Base-by-base conservation (phyloP, 805 yeast species). In the Alloascoidea hylecoeti region DNA sequence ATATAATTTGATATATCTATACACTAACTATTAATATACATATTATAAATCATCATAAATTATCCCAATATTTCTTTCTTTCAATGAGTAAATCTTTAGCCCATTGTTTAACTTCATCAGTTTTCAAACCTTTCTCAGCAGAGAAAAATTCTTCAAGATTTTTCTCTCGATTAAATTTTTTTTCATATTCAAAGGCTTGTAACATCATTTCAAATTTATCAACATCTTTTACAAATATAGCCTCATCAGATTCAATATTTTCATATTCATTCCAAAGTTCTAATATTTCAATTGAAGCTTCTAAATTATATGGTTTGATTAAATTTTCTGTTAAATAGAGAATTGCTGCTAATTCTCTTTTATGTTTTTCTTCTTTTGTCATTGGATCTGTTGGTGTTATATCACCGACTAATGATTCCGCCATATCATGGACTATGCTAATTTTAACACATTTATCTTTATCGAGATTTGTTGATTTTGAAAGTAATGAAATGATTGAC, bases 351-450 rank as follows among this genome's bases (percentile, higher is more conserved):
- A 64, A 66, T 52, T 89, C 97, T 41, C 96, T 65, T 41, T 79
- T 66, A 55, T 82, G 92, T 56, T 89, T 89, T 53, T 89, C 97
- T 13, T 59, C 63, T 38, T 86, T 85, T 35, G 74, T 63, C 18
- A 88, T 72, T 42, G 69, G 51, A 60, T 86, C 82, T 55, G 72
- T 57, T 49, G 98, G 92, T 2, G 95, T 86, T 37, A 89, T 83
- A 55, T 89, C 98, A 19, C 98, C 98, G 12, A 89, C 97, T 18
- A 89, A 61, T 3, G 88, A 57, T 63, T 89, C 98, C 6, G 97
- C 96, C 49, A 89, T 81, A 56, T 89, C 98, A 62, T 89, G 98
- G 19, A 86, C 76, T 33, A 86, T 63, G 1, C 96, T 86, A 39
- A 89, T 86, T 57, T 81, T 79, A 37, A 77, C 79, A 62, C 96